These are phyloP conservation scores for Hypoxylon trugodes DNA, from an alignment of 495 filamentous ascomycete species.

Conservation along the genomic window DNA sequence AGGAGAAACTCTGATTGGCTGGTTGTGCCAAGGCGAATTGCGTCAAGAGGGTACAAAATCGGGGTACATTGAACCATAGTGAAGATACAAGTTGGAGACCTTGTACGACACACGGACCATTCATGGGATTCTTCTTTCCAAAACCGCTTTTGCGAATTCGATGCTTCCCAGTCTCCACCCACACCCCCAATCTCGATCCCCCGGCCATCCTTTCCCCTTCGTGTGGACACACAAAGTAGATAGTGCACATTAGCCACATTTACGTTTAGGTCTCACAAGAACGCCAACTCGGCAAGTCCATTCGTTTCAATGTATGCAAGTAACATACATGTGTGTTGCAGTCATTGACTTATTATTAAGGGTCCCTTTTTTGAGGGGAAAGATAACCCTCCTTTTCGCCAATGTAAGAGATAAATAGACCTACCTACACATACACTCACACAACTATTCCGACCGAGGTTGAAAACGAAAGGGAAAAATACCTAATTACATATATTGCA, in stretches of 20 bases:
- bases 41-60: constrained; percentile 9
- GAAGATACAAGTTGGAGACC: constrained; percentile 35
- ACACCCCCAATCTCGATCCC: constrained; percentile 42
- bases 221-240: constrained; percentile 25
- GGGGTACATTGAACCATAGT: constrained; percentile 31
- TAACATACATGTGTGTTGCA: constrained; percentile 25
- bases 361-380: constrained; percentile 3
- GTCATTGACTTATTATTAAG: constrained; percentile 26
- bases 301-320: too few species aligned
- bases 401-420: too few species aligned
- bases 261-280: constrained; percentile 24
- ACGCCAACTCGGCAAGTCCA: constrained; percentile 34
- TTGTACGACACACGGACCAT: constrained; percentile 27
- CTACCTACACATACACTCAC: too few species aligned
- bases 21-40: constrained; percentile 19
- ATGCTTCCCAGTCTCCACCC: constrained; percentile 31
- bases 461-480: background rate
- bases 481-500: too few species aligned
- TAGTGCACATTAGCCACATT: constrained; percentile 35
- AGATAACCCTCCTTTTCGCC: background rate
- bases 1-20: constrained; percentile 19
- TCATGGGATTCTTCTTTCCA: constrained; percentile 40
- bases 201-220: constrained; percentile 24
- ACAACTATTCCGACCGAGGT: too few species aligned
- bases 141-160: constrained; percentile 41